Conservation (phyloP, 768 basidiomycete species). For the Crassisporium funariophilum region DNA sequence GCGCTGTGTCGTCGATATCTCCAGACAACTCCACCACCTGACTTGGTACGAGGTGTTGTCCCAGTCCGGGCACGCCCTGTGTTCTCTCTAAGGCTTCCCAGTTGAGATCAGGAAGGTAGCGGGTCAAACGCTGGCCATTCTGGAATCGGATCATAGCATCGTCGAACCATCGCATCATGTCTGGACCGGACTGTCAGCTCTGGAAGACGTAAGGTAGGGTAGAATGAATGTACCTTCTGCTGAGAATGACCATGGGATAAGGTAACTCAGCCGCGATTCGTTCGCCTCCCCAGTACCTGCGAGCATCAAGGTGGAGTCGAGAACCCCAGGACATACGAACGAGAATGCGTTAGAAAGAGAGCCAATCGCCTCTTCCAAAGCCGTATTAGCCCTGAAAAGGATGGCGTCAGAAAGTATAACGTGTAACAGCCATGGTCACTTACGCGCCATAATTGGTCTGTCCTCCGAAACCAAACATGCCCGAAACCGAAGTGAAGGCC, state of each 20-base stretch:
- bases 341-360: conserved; percentile 32
- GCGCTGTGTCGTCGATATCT: conserved; percentile 8
- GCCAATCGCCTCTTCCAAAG: conserved; percentile 26
- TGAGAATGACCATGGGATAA: conserved; percentile 15
- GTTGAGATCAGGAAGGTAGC: conserved; percentile 36
- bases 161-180: conserved; percentile 31
- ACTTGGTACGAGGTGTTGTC: conserved; percentile 16
- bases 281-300: conserved; percentile 14
- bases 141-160: conserved; percentile 32
- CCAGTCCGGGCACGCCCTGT: conserved; percentile 22
- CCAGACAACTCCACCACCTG: not conserved
- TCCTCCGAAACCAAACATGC: conserved; percentile 35
- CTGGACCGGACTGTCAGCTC: conserved; percentile 14
- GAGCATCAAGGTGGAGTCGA: conserved; percentile 24
- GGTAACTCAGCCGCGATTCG: conserved; percentile 7
- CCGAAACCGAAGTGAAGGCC: conserved; percentile 33
- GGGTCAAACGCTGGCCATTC: conserved; percentile 18
- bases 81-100: conserved; percentile 28
- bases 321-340: conserved; percentile 32
- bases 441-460: conserved; percentile 42
- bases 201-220: not conserved
- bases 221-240: conserved; percentile 15
- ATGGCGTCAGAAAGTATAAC: not conserved
- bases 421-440: not conserved
- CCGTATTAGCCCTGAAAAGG: conserved; percentile 35